Evolutionary conservation across 495 filamentous ascomycete species (phyloP).

Genomic region (Podospora sp.): DNA sequence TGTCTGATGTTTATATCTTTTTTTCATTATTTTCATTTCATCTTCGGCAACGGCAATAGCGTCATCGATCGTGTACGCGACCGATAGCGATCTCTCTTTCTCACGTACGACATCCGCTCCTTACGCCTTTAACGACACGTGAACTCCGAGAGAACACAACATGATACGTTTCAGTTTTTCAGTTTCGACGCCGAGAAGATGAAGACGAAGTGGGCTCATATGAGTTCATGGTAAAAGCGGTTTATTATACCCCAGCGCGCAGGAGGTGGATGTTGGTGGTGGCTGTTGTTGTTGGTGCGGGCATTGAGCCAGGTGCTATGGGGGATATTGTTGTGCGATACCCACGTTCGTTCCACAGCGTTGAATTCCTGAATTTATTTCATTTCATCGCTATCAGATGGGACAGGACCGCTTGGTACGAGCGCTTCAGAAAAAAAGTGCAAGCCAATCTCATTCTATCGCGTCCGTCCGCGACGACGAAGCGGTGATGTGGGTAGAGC

Average conservation of each 20-base stretch:
- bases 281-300: neutral
- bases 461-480: neutral
- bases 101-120: slow-evolving; percentile 16
- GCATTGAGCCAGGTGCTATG: neutral
- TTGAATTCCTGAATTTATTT: slow-evolving; percentile 11
- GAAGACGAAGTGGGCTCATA: neutral
- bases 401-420: neutral
- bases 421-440: neutral
- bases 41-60: slow-evolving; percentile 5
- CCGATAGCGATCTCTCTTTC: slow-evolving; percentile 2
- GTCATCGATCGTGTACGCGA: neutral
- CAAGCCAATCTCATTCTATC: neutral
- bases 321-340: neutral
- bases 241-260: slow-evolving; percentile 11
- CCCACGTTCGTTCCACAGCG: slow-evolving; percentile 1
- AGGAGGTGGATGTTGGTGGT: neutral
- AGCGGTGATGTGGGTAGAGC: neutral
- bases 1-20: slow-evolving; percentile 8
- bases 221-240: neutral
- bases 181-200: neutral
- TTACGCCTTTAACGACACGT: slow-evolving; percentile 9
- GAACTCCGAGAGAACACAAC: slow-evolving; percentile 8
- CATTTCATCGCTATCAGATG: neutral
- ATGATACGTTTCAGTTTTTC: neutral
- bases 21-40: slow-evolving; percentile 12